Percentiles rank a stretch among this genome's conserved stretches.
Evolutionary conservation across 2,329 filamentous ascomycete genomes (phyloP).

Genomic region (Orbilia brochopaga): DNA sequence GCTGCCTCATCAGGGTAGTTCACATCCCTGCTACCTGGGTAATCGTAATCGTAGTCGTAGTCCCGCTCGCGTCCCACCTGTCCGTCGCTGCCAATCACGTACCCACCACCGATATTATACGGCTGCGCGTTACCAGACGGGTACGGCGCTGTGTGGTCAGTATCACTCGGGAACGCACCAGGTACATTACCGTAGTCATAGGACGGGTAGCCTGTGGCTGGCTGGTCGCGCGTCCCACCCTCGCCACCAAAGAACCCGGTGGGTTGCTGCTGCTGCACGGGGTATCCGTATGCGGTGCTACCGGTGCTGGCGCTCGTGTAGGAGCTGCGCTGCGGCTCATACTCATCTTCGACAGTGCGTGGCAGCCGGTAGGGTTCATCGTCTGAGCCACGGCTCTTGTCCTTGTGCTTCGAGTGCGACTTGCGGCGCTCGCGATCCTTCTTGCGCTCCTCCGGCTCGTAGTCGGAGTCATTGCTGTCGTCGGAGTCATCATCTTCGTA

Average conservation of each 20-base stretch:
- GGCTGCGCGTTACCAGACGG: constrained; percentile 37
- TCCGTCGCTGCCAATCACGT: constrained; percentile 45
- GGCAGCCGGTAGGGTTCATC: constrained; percentile 20
- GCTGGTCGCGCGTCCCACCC: constrained; percentile 6
- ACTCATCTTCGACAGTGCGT: constrained; percentile 13
- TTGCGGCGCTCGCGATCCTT: constrained; percentile 22
- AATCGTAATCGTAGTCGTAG: constrained; percentile 37
- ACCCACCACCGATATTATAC: constrained; percentile 36
- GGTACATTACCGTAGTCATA: constrained; percentile 45
- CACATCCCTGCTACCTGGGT: constrained; percentile 13
- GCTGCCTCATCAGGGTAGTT: constrained; percentile 39
- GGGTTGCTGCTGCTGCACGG: background rate
- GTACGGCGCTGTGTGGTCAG: constrained; percentile 26
- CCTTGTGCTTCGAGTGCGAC: constrained; percentile 27
- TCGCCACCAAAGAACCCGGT: constrained; percentile 33
- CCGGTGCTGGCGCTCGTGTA: constrained; percentile 12
- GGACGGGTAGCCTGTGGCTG: background rate
- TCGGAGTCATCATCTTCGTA: constrained; percentile 17
- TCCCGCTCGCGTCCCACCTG: constrained; percentile 44
- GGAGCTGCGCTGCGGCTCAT: constrained; percentile 15
- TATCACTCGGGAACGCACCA: constrained; percentile 28
- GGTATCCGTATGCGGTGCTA: constrained; percentile 25
- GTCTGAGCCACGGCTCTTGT: constrained; percentile 1
- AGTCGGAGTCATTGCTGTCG: constrained; percentile 29
- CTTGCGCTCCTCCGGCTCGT: constrained; percentile 11